Base-by-base conservation (phyloP, 352 stramenopile genomes). In the Pythium coloratum region DNA sequence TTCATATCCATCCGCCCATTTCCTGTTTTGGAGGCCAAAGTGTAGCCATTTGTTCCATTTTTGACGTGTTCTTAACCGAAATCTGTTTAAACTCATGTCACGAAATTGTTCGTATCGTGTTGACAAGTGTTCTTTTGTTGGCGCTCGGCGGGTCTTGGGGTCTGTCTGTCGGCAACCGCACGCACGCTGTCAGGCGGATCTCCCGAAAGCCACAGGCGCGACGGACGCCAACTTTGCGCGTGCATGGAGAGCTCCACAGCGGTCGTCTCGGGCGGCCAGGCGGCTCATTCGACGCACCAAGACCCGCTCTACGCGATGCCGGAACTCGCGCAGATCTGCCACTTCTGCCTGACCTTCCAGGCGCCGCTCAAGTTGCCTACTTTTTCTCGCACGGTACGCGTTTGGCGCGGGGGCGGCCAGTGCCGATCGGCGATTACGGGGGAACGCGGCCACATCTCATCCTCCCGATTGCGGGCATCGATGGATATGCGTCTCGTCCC, bases 291-390 rank as follows among this genome's bases (percentile, higher is more conserved):
- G 51, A 62, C 59, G 54, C 59, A 66, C 33, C 67, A 72, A 50
- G 55, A 69, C 2, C 59, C 75, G 59, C 73, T 91, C 59, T 26
- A 66, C 26, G 66, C 73, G 34, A 67, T 68, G 33, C 70, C 81
- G 18, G 83, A 89, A 63, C 69, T 95, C 55, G 84, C 87, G 47
- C 84, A 92, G 73, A 76, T 89, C 55, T 87, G 77, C 62, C 77
- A 89, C 63, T 95, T 95, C 81, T 92, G 84, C 60, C 40, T 71
- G 59, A 82, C 82, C 14, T 95, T 95, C 70, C 83, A 82, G 59
- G 59, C 67, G 72, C 82, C 84, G 33, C 69, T 95, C 63, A 88
- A 88, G 60, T 78, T 95, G 26, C 78, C 83, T 33, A 62, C 53
- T 61, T 91, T 95, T 69, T 84, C 83, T 49, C 81, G 87, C 66